Conservation (phyloP, 2,329 filamentous ascomycete species). For the Colletotrichum horii region DNA sequence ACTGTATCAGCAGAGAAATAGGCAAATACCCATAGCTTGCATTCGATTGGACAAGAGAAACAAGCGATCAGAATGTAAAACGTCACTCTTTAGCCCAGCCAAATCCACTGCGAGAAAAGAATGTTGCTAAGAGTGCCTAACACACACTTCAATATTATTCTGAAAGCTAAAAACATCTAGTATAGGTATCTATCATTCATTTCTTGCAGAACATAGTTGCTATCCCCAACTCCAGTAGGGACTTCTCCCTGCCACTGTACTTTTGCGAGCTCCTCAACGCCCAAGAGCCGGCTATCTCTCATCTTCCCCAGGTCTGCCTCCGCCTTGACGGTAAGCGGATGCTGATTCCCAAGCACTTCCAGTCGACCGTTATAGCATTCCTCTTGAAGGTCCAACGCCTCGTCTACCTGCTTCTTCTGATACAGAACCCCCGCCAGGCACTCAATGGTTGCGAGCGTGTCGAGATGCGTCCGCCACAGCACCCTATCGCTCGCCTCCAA, state of each 20-base stretch:
- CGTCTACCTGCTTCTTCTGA: background rate
- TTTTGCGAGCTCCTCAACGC: background rate
- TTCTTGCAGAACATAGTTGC: background rate
- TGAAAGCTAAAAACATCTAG: background rate
- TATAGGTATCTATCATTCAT: background rate
- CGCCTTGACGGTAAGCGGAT: background rate
- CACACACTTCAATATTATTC: too few relatives aligned
- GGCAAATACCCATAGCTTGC: too few relatives aligned
- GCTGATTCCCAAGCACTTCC: background rate
- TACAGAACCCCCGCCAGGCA: background rate
- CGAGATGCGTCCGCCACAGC: background rate
- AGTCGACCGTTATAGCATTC: background rate
- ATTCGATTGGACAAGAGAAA: too few relatives aligned
- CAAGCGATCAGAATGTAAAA: too few relatives aligned
- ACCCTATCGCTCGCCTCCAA: constrained; percentile 17
- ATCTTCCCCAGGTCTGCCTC: background rate
- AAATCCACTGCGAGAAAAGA: too few relatives aligned
- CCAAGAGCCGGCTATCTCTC: background rate
- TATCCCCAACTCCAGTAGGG: background rate
- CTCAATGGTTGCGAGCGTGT: background rate
- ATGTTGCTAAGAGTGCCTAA: too few relatives aligned
- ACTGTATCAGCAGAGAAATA: too few relatives aligned
- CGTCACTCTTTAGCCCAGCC: too few relatives aligned
- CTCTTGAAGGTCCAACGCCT: background rate
- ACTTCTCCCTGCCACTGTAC: background rate